phyloP scores from a whole-genome alignment of 2,329 filamentous ascomycete species.

The Aspergillus transmontanensis region DNA sequence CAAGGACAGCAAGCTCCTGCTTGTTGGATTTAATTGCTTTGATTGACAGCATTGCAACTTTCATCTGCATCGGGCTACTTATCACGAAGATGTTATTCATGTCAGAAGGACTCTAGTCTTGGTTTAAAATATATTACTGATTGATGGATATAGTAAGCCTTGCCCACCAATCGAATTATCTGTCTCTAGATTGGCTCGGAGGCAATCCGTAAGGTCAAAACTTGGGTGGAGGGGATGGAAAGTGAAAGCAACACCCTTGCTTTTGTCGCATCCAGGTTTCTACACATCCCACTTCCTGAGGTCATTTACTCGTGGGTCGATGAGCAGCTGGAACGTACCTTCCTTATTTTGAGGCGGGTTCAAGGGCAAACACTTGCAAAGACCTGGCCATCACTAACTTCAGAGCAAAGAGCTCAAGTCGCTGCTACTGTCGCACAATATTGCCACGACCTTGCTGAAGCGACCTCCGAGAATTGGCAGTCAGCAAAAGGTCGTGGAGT shows the following conservation, averaged over 20 bases:
- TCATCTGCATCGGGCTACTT: no score
- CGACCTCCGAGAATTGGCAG: not conserved
- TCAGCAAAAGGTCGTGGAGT: conserved; percentile 8
- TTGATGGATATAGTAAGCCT: not conserved
- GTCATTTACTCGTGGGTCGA: conserved; percentile 9
- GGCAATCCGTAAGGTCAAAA: conserved; percentile 19
- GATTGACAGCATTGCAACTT: no score
- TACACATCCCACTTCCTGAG: conserved; percentile 6
- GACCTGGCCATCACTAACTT: conserved; percentile 7
- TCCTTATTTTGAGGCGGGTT: conserved; percentile 7
- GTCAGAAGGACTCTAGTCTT: no score
- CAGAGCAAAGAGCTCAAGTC: not conserved
- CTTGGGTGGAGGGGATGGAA: conserved; percentile 16
- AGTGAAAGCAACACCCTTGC: conserved; percentile 13
- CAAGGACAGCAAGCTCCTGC: no score
- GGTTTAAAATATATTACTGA: not conserved
- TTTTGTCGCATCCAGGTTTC: conserved; percentile 9
- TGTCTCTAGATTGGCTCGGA: conserved; percentile 9
- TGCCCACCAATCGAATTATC: not conserved
- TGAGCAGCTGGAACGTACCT: conserved; percentile 2
- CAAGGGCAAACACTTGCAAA: conserved; percentile 1
- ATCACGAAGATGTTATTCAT: no score
- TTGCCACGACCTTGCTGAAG: conserved; percentile 2
- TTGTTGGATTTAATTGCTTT: no score
- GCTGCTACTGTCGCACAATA: conserved; percentile 8